Evolutionary conservation across 805 yeast genomes (phyloP), one percentile per base, ranked within the genome.

Genomic region (Kuraishia hungarica): DNA sequence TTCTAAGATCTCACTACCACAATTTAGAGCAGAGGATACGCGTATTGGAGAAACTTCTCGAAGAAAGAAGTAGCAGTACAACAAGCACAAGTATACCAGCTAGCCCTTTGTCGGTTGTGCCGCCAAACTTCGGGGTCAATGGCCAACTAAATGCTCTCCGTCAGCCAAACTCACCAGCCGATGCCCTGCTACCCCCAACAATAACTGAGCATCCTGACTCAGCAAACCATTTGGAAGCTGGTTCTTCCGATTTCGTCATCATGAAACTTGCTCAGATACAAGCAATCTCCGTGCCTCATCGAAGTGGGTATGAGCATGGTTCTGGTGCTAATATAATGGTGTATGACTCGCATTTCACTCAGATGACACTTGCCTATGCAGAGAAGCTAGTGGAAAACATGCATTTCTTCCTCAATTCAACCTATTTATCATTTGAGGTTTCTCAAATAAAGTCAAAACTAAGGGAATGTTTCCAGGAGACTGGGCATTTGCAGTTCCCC

Each of bases 371-470:
- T 17, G 55, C 57, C 15, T 51, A 53, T 8, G 64, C 65, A 1
- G 50, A 54, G 21, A 52, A 56, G 19, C 54, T 60, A 10, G 54
- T 63, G 7, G 62, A 61, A n/a, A 48, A 43, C 22, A 51, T 59
- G 29, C 65, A 65, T 54, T 65, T 64, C 53, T 65, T 52, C 51
- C 56, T 65, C 46, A 59, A 60, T 52, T 63, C 59, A 48, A 43
- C 62, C 19, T 65, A 64, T 46, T 61, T 57, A 39, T 67, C 68
- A 1, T 61, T 57, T 48, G 67, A 63, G 50, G 58, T 58, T 22
- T 51, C 57, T 2, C 39, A 58, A 15, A 52, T 62, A 52, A 63
- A 58, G 23, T 5, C 21, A n/a, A 59, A 62, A 26, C 55, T 64
- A 15, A 48, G 51, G 7, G 20, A 53, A 19, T 28, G 35, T 11